Conservation (phyloP, 2,329 filamentous ascomycete species). For the Botrytis tulipae region DNA sequence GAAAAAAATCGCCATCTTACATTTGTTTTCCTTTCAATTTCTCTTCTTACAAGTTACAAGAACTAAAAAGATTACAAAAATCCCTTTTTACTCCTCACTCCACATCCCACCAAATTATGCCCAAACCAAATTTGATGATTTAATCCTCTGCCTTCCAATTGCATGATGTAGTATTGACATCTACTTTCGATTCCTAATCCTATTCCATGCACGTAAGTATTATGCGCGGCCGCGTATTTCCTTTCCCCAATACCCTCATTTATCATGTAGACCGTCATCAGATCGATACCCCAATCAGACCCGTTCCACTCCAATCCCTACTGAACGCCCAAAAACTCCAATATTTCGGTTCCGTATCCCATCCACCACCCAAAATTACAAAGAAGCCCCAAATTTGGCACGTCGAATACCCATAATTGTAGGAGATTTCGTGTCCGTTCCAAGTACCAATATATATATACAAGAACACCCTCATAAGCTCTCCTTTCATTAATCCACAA, state of each 20-base stretch:
- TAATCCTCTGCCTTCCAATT: neutral
- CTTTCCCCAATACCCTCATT: neutral
- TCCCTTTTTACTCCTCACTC: neutral
- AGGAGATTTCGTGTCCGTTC: neutral
- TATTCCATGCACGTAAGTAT: neutral
- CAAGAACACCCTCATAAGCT: neutral
- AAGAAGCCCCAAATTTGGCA: neutral
- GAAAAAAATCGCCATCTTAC: neutral
- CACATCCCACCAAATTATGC: neutral
- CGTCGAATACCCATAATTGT: neutral
- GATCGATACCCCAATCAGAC: neutral
- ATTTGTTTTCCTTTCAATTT: neutral
- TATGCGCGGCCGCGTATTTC: neutral
- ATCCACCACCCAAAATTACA: neutral
- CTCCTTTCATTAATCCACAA: slow-evolving; percentile 28
- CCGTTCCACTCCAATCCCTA: neutral
- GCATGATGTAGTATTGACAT: neutral
- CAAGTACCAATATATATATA: neutral
- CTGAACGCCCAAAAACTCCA: slow-evolving; percentile 5
- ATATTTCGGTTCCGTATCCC: neutral
- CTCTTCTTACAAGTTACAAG: neutral
- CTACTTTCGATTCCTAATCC: neutral
- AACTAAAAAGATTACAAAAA: neutral
- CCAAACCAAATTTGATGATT: slow-evolving; percentile 4
- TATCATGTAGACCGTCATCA: neutral